These are phyloP conservation scores for Citrus inodora DNA, from an alignment of 345 rosid genomes.

Conservation along the genomic window DNA sequence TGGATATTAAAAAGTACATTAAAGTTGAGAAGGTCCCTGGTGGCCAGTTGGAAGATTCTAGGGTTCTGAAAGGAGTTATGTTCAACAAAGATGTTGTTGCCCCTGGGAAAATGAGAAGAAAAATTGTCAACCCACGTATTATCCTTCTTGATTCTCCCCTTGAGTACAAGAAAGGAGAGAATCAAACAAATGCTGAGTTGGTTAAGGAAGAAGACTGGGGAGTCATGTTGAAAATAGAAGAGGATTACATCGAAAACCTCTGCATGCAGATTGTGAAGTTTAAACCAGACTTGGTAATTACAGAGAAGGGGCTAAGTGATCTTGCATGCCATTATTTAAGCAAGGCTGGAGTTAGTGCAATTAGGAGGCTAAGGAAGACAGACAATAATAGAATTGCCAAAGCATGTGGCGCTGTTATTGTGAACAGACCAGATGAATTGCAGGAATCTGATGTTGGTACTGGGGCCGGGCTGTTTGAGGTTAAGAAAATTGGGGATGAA, in stretches of 20 bases:
- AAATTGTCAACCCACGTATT: conserved; percentile 76
- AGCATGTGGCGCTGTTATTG: conserved; percentile 95
- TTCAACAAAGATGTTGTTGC: conserved; percentile 89
- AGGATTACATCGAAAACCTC: conserved; percentile 81
- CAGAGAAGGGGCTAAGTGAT: conserved; percentile 97
- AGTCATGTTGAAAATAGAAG: conserved; percentile 81
- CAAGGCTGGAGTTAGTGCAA: conserved; percentile 94
- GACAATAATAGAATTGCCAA: conserved; percentile 96
- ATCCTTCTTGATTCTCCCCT: conserved; percentile 94
- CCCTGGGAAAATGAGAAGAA: conserved; percentile 97
- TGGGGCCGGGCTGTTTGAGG: conserved; percentile 93
- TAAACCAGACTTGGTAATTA: conserved; percentile 86
- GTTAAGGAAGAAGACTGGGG: conserved; percentile 94
- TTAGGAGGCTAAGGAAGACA: conserved; percentile 85
- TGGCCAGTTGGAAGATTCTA: conserved; percentile 88
- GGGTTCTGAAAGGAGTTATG: conserved; percentile 94
- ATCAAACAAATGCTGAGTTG: conserved; percentile 95
- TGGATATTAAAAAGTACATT: conserved; percentile 88
- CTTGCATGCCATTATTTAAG: conserved; percentile 90
- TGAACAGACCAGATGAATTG: conserved; percentile 88
- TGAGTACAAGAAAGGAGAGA: conserved; percentile 98
- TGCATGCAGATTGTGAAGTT: conserved; percentile 82
- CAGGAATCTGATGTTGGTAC: conserved; percentile 98
- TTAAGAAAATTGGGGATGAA: conserved; percentile 93
- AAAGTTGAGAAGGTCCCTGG: conserved; percentile 99